These are phyloP conservation scores for Hanseniaspora singularis DNA, from an alignment of 805 yeast genomes.

Conservation along the genomic window DNA sequence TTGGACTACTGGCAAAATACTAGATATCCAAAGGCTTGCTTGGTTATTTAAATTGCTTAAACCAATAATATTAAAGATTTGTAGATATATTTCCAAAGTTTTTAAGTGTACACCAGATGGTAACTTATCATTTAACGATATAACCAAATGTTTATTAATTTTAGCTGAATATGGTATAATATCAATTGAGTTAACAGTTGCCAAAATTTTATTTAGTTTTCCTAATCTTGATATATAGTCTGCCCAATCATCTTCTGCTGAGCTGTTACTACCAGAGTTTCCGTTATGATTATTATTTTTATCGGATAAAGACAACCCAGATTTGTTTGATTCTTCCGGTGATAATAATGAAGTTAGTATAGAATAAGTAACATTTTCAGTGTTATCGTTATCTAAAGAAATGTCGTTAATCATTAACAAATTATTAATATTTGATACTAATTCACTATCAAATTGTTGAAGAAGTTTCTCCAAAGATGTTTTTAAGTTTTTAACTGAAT, in stretches of 20 bases:
- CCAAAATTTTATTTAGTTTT: conserved; percentile 61
- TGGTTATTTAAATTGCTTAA: conserved; percentile 41
- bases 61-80: conserved; percentile 55
- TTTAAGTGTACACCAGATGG: conserved; percentile 96
- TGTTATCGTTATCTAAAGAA: not conserved
- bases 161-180: conserved; percentile 58
- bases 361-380: not conserved
- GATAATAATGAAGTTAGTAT: not conserved
- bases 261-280: conserved; percentile 24
- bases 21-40: conserved; percentile 78
- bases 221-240: conserved; percentile 87
- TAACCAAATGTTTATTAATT: conserved; percentile 60
- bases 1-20: conserved; percentile 76
- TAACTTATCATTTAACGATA: conserved; percentile 64
- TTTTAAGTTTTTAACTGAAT: conserved; percentile 40
- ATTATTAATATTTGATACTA: not conserved
- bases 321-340: not conserved
- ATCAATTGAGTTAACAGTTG: not conserved
- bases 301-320: no score
- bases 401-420: not conserved
- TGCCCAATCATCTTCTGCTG: conserved; percentile 90
- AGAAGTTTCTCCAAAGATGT: conserved; percentile 64
- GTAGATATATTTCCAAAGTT: conserved; percentile 63
- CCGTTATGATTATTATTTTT: not conserved
- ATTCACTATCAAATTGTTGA: conserved; percentile 36